These are phyloP conservation scores for Cladophialophora bantiana DNA, from an alignment of 2,329 filamentous ascomycete species.

Conservation along the genomic window DNA sequence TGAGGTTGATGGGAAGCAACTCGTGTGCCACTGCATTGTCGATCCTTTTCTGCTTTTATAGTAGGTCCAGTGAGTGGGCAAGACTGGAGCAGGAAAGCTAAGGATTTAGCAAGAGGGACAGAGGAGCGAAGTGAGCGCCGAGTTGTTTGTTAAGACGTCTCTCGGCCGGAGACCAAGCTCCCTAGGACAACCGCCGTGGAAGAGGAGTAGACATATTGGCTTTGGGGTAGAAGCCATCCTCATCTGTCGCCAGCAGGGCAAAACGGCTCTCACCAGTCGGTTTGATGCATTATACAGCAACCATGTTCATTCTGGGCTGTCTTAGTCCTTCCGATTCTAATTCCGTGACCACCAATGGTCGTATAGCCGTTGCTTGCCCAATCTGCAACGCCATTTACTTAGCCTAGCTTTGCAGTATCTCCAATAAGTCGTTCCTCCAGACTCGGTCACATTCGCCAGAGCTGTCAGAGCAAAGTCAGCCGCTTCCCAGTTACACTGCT, in stretches of 20 bases:
- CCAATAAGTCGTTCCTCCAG: constrained; percentile 1
- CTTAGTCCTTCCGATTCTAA: not conserved
- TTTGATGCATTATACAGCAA: not conserved
- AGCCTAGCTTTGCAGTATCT: constrained; percentile 10
- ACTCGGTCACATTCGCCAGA: constrained; percentile 5
- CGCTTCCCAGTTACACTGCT: not conserved
- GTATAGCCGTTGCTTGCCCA: not conserved
- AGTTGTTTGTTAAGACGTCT: not conserved
- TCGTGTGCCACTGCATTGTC: not conserved
- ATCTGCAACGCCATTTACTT: not conserved
- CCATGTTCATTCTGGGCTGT: not conserved
- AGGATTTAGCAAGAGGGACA: constrained; percentile 1
- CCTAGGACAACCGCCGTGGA: not conserved
- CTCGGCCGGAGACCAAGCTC: not conserved
- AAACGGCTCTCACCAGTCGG: not conserved
- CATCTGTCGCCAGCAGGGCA: not conserved
- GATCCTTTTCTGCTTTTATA: not conserved
- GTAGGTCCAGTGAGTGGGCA: not conserved
- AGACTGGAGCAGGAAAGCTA: not conserved
- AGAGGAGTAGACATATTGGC: not conserved
- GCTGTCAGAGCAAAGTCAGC: not conserved
- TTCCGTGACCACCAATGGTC: not conserved
- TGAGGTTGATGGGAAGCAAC: not conserved
- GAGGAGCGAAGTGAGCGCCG: not conserved
- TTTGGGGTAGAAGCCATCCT: not conserved